Evolutionary conservation across 768 basidiomycete genomes (phyloP).

Genomic region (Termitomyces sp.): DNA sequence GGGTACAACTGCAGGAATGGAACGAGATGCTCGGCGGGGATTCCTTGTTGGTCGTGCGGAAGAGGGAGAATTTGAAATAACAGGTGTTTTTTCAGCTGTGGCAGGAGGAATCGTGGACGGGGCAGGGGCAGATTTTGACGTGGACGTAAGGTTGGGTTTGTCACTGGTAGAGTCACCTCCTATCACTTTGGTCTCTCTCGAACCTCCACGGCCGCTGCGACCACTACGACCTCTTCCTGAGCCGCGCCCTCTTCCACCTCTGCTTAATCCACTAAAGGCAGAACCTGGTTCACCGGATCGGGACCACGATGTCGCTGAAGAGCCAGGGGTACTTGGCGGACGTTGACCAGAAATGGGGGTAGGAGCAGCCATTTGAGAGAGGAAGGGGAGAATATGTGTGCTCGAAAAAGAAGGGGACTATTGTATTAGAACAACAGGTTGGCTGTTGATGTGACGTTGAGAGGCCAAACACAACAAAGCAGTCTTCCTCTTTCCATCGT

Average conservation of each 20-base stretch:
- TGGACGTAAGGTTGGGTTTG: conserved; percentile 12
- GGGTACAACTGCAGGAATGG: conserved; percentile 23
- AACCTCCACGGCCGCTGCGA: conserved; percentile 24
- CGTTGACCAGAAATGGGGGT: conserved; percentile 25
- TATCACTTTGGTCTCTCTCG: conserved; percentile 17
- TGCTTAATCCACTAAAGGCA: conserved; percentile 42
- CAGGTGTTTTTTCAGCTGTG: conserved; percentile 17
- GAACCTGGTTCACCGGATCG: conserved; percentile 43
- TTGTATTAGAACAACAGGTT: neutral
- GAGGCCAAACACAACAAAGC: conserved; percentile 35
- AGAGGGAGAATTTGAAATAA: conserved; percentile 15
- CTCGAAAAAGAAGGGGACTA: neutral
- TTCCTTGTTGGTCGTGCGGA: conserved; percentile 25
- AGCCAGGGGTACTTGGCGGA: conserved; percentile 21
- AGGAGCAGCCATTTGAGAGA: conserved; percentile 38
- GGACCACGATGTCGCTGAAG: conserved; percentile 36
- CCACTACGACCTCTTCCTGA: conserved; percentile 28
- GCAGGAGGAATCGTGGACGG: conserved; percentile 18
- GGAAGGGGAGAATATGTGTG: neutral
- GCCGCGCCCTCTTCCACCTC: conserved; percentile 30
- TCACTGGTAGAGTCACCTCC: conserved; percentile 17
- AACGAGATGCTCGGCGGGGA: conserved; percentile 31
- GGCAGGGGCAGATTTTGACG: conserved; percentile 14
- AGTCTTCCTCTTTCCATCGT: conserved; percentile 10
- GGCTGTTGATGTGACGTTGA: neutral